phyloP scores from a whole-genome alignment of 768 basidiomycete genomes.

The Mycena amicta region DNA sequence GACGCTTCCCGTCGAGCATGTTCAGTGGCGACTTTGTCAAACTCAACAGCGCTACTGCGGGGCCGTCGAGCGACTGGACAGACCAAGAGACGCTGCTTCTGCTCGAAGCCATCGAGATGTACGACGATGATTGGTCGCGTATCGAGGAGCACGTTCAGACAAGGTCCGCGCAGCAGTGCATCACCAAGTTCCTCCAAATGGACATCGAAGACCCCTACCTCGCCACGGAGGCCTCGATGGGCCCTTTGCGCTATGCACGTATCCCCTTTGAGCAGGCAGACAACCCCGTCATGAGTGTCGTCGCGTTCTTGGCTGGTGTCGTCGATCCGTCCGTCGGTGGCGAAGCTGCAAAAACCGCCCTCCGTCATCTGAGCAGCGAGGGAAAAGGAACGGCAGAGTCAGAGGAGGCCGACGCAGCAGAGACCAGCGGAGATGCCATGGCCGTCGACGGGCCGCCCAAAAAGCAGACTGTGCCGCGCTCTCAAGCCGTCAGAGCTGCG shows the following conservation, averaged over 20 bases:
- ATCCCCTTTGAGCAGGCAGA: conserved; percentile 94
- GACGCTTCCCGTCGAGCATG: conserved; percentile 95
- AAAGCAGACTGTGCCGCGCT: conserved; percentile 59
- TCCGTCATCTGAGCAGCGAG: conserved; percentile 77
- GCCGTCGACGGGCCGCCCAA: conserved; percentile 45
- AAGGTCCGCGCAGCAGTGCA: conserved; percentile 90
- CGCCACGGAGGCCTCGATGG: conserved; percentile 73
- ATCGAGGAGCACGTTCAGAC: conserved; percentile 94
- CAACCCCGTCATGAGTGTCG: conserved; percentile 98
- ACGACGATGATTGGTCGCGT: conserved; percentile 93
- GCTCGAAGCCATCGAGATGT: conserved; percentile 98
- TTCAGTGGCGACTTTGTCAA: conserved; percentile 97
- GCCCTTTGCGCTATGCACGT: conserved; percentile 71
- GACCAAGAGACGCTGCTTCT: conserved; percentile 88
- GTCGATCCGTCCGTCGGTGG: conserved; percentile 89
- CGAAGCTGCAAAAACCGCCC: conserved; percentile 88
- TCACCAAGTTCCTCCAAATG: conserved; percentile 91
- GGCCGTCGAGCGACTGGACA: conserved; percentile 72
- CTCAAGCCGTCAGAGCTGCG: conserved; percentile 81
- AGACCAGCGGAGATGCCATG: conserved; percentile 42
- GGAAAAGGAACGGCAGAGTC: conserved; percentile 42
- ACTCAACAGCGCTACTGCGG: conserved; percentile 52
- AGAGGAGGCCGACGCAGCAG: conserved; percentile 26
- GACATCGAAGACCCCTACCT: conserved; percentile 97
- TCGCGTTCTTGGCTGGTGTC: conserved; percentile 93